Base-by-base conservation (phyloP, 345 rosid species). In the Eucalyptus melliodora region DNA sequence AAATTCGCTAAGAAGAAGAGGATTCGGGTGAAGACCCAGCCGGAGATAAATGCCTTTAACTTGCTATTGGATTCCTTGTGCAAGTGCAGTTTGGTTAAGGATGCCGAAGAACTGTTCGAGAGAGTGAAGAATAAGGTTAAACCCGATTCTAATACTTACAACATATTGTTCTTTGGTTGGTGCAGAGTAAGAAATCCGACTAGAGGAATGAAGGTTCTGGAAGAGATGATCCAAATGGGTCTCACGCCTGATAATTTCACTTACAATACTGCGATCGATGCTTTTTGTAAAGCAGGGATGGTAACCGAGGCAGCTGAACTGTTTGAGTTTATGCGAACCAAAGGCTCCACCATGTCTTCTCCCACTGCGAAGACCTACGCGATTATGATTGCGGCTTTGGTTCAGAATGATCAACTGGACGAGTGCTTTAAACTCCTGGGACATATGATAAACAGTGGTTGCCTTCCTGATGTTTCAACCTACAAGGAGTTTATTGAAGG, bases 391-490 rank as follows among this genome's bases (percentile, higher is more conserved):
- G 95, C 91, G 81, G 97, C 97, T 85, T 89, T 97, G 88, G 96
- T 94, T 8, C 94, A 89, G 91, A 93, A 92, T 60, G 94, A 95
- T 93, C 96, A 90, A 91, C 90, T 90, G 87, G 94, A 95, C 42
- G 98, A 95, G 51, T 92, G 97, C 93, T 96, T 94, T 91, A 89
- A 95, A 91, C 94, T 96, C 88, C 80, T 98, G 31, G 96, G 92
- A 87, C 92, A 96, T 86, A 98, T 98, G 99, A 93, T 94, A 87
- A 91, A 89, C 89, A 94, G 92, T 49, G 99, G 98, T 82, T 97
- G 97, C 87, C 96, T 98, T 86, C 99, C 99, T 30, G 99, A 98
- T 92, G 99, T 97, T 88, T 93, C 98, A 26, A 98, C 99, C 3
- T 97, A 93, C 91, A 94, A 96, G 92, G 97, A 96, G 56, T 88